Percentiles rank a stretch among this genome's conserved stretches.
Conservation (phyloP, 352 stramenopile species). For the Phytopythium boreale region DNA sequence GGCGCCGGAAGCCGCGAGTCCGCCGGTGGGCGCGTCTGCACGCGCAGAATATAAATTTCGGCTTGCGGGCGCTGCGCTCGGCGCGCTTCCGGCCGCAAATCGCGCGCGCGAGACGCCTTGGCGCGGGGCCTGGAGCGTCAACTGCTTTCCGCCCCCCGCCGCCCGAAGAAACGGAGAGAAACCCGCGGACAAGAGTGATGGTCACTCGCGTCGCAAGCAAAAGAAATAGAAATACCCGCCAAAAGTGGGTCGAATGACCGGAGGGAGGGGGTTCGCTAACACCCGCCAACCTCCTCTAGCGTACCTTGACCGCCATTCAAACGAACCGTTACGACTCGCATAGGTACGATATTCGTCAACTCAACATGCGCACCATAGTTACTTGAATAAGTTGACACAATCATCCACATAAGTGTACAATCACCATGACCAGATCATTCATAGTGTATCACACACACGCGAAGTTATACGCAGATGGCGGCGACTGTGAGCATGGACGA, state of each 20-base stretch:
- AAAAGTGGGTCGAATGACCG: slow-evolving; percentile 3
- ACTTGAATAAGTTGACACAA: background rate
- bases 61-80: slow-evolving; percentile 8
- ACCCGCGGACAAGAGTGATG: slow-evolving; percentile 25
- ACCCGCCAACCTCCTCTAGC: background rate
- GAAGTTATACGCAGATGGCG: background rate
- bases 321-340: background rate
- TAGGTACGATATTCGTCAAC: background rate
- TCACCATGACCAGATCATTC: no score
- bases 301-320: background rate
- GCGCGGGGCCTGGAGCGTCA: slow-evolving; percentile 15
- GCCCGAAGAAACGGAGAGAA: slow-evolving; percentile 17
- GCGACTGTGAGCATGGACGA: background rate
- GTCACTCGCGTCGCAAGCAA: slow-evolving; percentile 19
- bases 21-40: slow-evolving; percentile 11
- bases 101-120: slow-evolving; percentile 14
- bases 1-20: slow-evolving; percentile 8
- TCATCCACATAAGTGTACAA: background rate
- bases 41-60: slow-evolving; percentile 34
- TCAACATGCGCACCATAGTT: no score
- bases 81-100: slow-evolving; percentile 10
- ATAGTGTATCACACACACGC: background rate
- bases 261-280: slow-evolving; percentile 1
- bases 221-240: slow-evolving; percentile 20
- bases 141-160: slow-evolving; percentile 4